Evolutionary conservation across 495 filamentous ascomycete genomes (phyloP).

Genomic region (Hypoxylon trugodes): DNA sequence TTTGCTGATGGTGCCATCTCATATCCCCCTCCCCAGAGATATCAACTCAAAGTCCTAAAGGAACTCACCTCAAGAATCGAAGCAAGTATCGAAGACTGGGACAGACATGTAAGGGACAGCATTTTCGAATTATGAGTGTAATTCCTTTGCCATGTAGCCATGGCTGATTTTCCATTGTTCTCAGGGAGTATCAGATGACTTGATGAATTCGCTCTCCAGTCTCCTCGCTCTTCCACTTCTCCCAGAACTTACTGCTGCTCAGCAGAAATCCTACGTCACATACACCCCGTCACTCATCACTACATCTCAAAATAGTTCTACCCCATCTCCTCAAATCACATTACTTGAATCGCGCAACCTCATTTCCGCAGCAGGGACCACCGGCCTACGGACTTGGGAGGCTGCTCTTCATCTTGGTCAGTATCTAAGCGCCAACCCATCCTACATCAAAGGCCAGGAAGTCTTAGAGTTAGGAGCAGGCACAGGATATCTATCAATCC

Average conservation of each 20-base stretch:
- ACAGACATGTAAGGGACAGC: conserved; percentile 76
- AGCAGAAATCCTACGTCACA: conserved; percentile 78
- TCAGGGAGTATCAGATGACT: conserved; percentile 79
- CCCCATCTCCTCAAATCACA: conserved; percentile 49
- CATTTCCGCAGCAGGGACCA: conserved; percentile 79
- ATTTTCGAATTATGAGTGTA: not conserved
- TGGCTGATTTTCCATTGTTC: conserved; percentile 27
- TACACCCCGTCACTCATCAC: conserved; percentile 64
- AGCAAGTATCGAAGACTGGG: conserved; percentile 73
- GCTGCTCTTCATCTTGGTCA: conserved; percentile 85
- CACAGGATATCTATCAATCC: conserved; percentile 83
- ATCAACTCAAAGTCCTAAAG: conserved; percentile 78
- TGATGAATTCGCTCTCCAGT: conserved; percentile 67
- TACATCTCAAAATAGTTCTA: not conserved
- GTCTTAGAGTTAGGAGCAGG: conserved; percentile 91
- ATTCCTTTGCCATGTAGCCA: conserved; percentile 29
- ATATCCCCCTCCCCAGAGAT: conserved; percentile 68
- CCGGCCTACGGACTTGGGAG: conserved; percentile 93
- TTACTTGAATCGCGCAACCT: conserved; percentile 77
- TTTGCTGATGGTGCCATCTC: conserved; percentile 64
- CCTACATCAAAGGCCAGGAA: conserved; percentile 60
- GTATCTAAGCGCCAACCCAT: conserved; percentile 62
- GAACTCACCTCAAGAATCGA: conserved; percentile 71
- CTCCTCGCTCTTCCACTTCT: conserved; percentile 68
- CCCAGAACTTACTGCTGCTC: conserved; percentile 67